A percentile compares a stretch with the other conserved stretches of the same genome.
Conservation (phyloP, 2,329 filamentous ascomycete genomes). For the Colletotrichum tanaceti region DNA sequence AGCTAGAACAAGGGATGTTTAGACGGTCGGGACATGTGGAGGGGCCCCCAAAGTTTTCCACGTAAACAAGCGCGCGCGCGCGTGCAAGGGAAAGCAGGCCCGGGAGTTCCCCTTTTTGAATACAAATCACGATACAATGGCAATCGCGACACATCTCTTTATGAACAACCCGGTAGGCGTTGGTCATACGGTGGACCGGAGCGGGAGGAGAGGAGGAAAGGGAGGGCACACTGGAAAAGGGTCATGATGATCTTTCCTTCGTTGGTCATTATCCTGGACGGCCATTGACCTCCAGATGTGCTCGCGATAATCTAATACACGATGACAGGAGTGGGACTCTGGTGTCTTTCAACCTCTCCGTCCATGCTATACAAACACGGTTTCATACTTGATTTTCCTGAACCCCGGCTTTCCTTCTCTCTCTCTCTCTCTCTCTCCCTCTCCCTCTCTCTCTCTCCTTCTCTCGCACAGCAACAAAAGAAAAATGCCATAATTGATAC, state of each 20-base stretch:
- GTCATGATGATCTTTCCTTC: conserved; percentile 13
- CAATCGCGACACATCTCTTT: background rate
- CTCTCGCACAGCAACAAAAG: background rate
- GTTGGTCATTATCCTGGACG: conserved; percentile 28
- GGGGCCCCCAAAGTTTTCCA: conserved; percentile 9
- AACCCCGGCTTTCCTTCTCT: background rate
- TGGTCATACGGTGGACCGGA: background rate
- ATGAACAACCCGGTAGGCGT: background rate
- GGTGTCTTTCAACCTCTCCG: background rate
- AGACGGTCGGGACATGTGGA: conserved; percentile 19
- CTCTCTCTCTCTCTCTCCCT: background rate
- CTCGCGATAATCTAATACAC: conserved; percentile 28
- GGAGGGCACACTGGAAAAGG: background rate
- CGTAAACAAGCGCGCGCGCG: conserved; percentile 22
- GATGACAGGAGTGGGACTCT: background rate
- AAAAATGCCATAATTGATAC: background rate
- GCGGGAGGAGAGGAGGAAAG: too few species aligned
- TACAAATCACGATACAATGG: conserved; percentile 34
- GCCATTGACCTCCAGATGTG: conserved; percentile 18
- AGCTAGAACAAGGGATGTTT: conserved; percentile 21
- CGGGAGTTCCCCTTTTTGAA: conserved; percentile 26
- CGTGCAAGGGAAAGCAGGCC: conserved; percentile 29
- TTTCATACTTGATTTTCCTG: conserved; percentile 6
- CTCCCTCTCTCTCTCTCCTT: background rate
- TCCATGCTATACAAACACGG: background rate